Evolutionary conservation across 768 basidiomycete species (phyloP).

Genomic region (Phaeolepiota aurea): DNA sequence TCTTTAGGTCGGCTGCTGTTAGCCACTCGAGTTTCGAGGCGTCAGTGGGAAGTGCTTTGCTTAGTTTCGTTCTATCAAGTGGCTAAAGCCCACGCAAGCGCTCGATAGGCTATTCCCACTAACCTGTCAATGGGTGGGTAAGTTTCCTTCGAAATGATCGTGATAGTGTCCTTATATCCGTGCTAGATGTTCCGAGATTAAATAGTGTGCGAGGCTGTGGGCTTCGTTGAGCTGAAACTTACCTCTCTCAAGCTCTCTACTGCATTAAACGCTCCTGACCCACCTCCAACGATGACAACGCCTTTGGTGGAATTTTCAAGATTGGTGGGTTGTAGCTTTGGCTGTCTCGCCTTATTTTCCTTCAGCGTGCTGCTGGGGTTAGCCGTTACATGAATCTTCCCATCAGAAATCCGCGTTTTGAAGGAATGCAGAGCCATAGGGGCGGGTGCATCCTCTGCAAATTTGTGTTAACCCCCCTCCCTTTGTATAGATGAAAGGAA

Average conservation of each 20-base stretch:
- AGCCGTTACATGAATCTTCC: slow-evolving; percentile 76
- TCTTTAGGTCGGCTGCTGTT: slow-evolving; percentile 63
- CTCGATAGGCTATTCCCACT: slow-evolving; percentile 5
- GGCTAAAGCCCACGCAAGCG: too few species aligned
- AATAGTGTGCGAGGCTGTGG: slow-evolving; percentile 2
- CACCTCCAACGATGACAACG: slow-evolving; percentile 82
- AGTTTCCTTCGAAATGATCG: slow-evolving; percentile 69
- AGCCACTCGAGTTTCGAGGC: slow-evolving; percentile 71
- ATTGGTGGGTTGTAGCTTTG: slow-evolving; percentile 42
- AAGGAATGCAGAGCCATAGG: slow-evolving; percentile 75
- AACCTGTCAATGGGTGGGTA: slow-evolving; percentile 82
- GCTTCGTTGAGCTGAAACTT: slow-evolving; percentile 9
- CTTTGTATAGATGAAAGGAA: not conserved
- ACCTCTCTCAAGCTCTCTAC: slow-evolving; percentile 82
- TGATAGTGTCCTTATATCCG: slow-evolving; percentile 72
- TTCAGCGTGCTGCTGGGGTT: slow-evolving; percentile 51
- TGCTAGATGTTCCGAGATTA: slow-evolving; percentile 45
- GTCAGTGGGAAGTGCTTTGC: slow-evolving; percentile 78
- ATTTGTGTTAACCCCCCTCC: not conserved
- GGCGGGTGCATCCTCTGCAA: slow-evolving; percentile 81
- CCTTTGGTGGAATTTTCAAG: slow-evolving; percentile 45
- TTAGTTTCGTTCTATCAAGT: slow-evolving; percentile 78
- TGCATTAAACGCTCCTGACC: slow-evolving; percentile 67
- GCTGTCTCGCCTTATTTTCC: slow-evolving; percentile 56
- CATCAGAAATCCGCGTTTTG: slow-evolving; percentile 54